Conservation (phyloP, 345 rosid genomes). For the Eucalyptus curtisii region DNA sequence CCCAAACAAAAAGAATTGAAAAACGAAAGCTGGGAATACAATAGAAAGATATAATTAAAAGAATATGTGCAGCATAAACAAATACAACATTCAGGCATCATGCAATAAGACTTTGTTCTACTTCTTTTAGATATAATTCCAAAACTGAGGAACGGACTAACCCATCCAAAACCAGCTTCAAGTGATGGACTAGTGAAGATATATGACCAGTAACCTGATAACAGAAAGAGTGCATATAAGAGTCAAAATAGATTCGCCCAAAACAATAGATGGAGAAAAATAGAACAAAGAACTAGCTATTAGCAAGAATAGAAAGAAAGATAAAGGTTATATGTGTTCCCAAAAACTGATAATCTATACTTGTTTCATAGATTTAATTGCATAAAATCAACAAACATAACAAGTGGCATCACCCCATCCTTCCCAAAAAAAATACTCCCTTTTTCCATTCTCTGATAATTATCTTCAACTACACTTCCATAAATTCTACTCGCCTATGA, state of each 20-base stretch:
- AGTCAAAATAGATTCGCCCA: neutral
- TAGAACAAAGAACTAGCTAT: neutral
- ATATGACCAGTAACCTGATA: slow-evolving; percentile 92
- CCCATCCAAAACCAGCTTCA: slow-evolving; percentile 99
- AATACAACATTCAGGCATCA: neutral
- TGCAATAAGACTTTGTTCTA: neutral
- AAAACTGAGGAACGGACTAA: slow-evolving; percentile 24
- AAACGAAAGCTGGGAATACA: neutral
- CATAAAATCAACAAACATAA: neutral
- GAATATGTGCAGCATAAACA: neutral
- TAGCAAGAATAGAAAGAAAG: neutral
- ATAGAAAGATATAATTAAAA: neutral
- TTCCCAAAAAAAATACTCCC: neutral
- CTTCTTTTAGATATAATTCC: neutral
- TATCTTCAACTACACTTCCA: neutral
- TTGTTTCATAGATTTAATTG: neutral
- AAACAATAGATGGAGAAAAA: neutral
- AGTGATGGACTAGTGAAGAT: slow-evolving; percentile 91
- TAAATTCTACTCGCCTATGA: neutral
- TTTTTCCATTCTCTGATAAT: neutral
- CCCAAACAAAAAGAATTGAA: neutral
- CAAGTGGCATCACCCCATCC: neutral
- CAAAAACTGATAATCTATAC: neutral
- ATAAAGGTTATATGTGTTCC: neutral
- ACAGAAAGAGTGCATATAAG: neutral